Evolutionary conservation across 257 asterid genomes (phyloP).

Genomic region (Solanum pinnatisectum): DNA sequence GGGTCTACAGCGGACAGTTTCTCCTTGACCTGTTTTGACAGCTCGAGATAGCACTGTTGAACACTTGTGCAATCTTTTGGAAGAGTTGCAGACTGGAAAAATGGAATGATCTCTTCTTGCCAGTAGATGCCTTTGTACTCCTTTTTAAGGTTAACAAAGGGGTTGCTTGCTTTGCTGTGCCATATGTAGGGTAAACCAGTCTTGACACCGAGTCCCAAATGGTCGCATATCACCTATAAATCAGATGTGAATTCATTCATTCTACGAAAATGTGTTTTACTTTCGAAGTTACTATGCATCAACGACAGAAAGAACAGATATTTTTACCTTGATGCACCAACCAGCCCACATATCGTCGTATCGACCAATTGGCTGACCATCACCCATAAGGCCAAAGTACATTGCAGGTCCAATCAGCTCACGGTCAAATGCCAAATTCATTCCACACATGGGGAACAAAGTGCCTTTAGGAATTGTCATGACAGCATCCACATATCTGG

Average conservation of each 20-base stretch:
- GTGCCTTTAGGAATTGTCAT: slow-evolving; percentile 12
- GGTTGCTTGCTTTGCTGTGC: slow-evolving; percentile 16
- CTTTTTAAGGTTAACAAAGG: slow-evolving; percentile 9
- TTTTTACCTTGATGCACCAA: slow-evolving; percentile 4
- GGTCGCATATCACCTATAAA: slow-evolving; percentile 11
- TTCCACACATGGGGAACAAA: slow-evolving; percentile 15
- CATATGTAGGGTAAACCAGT: slow-evolving; percentile 14
- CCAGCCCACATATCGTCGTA: slow-evolving; percentile 15
- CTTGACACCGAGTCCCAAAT: slow-evolving; percentile 8
- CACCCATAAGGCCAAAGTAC: slow-evolving; percentile 18
- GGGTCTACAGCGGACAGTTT: slow-evolving; percentile 7
- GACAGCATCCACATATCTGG: slow-evolving; percentile 6
- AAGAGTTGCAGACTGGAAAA: slow-evolving; percentile 5
- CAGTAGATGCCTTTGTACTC: slow-evolving; percentile 12
- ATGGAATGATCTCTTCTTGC: slow-evolving; percentile 16
- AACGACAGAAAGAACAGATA: neutral
- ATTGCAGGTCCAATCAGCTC: slow-evolving; percentile 13
- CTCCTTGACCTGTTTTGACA: slow-evolving; percentile 9
- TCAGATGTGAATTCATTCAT: neutral
- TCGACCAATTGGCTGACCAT: slow-evolving; percentile 14
- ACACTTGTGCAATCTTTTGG: slow-evolving; percentile 10
- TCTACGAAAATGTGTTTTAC: neutral
- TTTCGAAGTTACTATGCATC: neutral
- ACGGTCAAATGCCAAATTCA: slow-evolving; percentile 11
- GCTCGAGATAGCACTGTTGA: slow-evolving; percentile 10